phyloP scores from a whole-genome alignment of 441 rosid species.

The Adansonia grandidieri region DNA sequence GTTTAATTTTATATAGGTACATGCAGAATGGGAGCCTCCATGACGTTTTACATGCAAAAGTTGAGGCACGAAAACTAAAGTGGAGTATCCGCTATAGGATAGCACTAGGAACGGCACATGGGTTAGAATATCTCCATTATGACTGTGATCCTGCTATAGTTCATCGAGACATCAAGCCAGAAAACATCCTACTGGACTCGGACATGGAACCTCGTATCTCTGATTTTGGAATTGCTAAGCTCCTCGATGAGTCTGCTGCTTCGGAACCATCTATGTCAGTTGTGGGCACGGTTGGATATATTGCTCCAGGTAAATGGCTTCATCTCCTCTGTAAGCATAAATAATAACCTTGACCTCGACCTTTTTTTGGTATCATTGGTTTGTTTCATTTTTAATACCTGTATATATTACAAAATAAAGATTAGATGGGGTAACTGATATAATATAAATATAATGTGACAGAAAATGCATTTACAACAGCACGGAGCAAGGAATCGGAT shows the following conservation, averaged over 20 bases:
- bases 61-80: constrained; percentile 41
- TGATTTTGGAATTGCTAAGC: constrained; percentile 79
- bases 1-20: constrained; percentile 65
- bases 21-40: constrained; percentile 80
- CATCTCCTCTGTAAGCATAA: neutral
- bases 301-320: constrained; percentile 65
- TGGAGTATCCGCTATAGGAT: constrained; percentile 67
- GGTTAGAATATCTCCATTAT: constrained; percentile 78
- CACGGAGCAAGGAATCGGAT: constrained; percentile 66
- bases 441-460: constrained; percentile 17
- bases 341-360: constrained; percentile 6
- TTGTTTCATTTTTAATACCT: neutral
- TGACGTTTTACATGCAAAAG: constrained; percentile 55
- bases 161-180: constrained; percentile 81
- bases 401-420: no score
- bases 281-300: constrained; percentile 74
- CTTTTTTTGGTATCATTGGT: neutral
- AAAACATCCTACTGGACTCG: constrained; percentile 73
- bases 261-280: constrained; percentile 46
- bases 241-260: constrained; percentile 54
- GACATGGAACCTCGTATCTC: constrained; percentile 86
- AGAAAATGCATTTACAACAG: constrained; percentile 67
- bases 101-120: constrained; percentile 74
- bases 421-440: no score
- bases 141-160: constrained; percentile 75